Base-by-base conservation (phyloP, 2,329 filamentous ascomycete genomes). In the Nemania bipapillata region DNA sequence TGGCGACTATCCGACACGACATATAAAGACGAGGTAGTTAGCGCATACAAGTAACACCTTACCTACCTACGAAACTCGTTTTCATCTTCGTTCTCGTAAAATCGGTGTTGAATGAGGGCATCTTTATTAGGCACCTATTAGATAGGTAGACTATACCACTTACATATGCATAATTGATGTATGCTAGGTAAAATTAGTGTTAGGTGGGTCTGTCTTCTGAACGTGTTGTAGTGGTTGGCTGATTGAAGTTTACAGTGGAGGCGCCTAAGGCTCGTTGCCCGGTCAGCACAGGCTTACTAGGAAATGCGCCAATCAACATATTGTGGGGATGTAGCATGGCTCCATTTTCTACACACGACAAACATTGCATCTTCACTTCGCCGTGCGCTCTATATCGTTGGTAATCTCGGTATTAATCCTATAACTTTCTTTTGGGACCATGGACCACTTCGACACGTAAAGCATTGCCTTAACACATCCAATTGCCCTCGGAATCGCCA, bases 361-460 rank as follows among this genome's bases (percentile, higher is more conserved):
- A 74, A 73, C 72, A 73, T 68, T 69, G 70, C 75, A 75, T 56
- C 52, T 65, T 65, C 54, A 63, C 20, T 54, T 75, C n/a, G n/a
- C n/a, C n/a, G n/a, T 70, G 70, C 79, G 77, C 79, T 77, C 78
- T 77, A 73, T 77, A 78, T 81, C 65, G 73, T 75, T 77, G 75
- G n/a, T 75, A 77, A 77, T 78, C 75, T 77, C 71, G 64, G 76
- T 77, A 76, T 73, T 68, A 74, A 74, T 74, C 72, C 78, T 53
- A 73, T 74, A 74, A 73, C 73, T 59, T 70, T 72, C 71, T 71
- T 76, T 74, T 54, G 49, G 75, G 76, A 79, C 70, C 70, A 83
- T 83, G 80, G 78, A 71, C 77, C 72, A 71, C 73, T 76, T 76
- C 72, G 77, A 82, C 80, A 79, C 81, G 81, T 83, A 80, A 72